Conservation (phyloP, 2,329 filamentous ascomycete species). For the Mollisia scopiformis region DNA sequence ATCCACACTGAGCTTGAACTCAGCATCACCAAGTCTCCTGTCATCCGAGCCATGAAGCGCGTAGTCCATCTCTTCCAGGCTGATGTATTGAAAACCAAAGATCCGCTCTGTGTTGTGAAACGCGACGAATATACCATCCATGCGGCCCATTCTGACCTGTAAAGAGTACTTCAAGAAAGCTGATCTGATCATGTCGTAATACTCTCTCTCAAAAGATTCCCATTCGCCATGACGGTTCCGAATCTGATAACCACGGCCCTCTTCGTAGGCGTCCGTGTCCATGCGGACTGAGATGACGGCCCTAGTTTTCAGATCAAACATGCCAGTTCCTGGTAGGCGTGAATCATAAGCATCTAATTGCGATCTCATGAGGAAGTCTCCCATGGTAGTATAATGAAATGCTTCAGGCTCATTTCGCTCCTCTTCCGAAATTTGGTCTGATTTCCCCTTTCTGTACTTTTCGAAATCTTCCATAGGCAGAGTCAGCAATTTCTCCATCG, state of each 20-base stretch:
- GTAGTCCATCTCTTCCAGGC: constrained; percentile 84
- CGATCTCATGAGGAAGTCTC: constrained; percentile 91
- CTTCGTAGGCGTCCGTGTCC: constrained; percentile 72
- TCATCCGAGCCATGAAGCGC: constrained; percentile 80
- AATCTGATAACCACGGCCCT: constrained; percentile 87
- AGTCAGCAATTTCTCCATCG: constrained; percentile 94
- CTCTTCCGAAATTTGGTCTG: constrained; percentile 70
- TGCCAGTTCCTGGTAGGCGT: constrained; percentile 84
- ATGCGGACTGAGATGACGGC: constrained; percentile 92
- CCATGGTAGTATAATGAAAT: constrained; percentile 85
- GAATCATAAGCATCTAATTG: constrained; percentile 90
- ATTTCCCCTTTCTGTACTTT: constrained; percentile 72
- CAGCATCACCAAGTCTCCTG: constrained; percentile 71
- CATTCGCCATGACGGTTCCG: constrained; percentile 73
- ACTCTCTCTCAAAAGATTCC: constrained; percentile 94
- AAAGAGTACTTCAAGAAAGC: constrained; percentile 97
- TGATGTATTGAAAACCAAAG: constrained; percentile 96
- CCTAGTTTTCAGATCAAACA: constrained; percentile 96
- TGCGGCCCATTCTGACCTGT: constrained; percentile 94
- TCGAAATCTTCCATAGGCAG: constrained; percentile 82
- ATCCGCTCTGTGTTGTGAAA: constrained; percentile 95
- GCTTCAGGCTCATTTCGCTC: constrained; percentile 74
- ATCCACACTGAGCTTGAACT: constrained; percentile 81
- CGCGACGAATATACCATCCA: constrained; percentile 98
- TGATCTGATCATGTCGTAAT: constrained; percentile 93